phyloP scores from a whole-genome alignment of 139 green algal genomes.

The Microglena sp. region DNA sequence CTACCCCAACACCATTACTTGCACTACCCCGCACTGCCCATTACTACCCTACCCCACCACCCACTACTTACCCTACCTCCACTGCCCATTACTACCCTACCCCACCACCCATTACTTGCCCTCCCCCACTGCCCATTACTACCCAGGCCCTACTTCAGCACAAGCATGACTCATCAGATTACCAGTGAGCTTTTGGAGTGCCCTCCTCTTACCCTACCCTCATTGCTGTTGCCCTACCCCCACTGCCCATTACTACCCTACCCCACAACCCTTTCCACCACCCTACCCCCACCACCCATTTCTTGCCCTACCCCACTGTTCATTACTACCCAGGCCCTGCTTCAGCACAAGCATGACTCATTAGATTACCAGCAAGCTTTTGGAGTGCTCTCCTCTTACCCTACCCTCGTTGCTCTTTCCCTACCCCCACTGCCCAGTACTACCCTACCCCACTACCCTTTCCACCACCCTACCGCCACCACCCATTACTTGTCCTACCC shows the following conservation, averaged over 20 bases:
- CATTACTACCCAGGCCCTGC: conserved; percentile 32
- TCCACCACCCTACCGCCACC: neutral
- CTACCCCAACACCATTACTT: too few relatives aligned
- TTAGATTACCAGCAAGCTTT: conserved; percentile 9
- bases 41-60: neutral
- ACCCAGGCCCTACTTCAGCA: too few relatives aligned
- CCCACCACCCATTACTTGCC: neutral
- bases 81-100: neutral
- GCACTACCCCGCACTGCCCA: too few relatives aligned
- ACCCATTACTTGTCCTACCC: too few relatives aligned
- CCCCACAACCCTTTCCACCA: neutral
- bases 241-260: neutral
- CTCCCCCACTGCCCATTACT: too few relatives aligned
- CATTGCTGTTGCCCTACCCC: too few relatives aligned
- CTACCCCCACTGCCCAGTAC: neutral
- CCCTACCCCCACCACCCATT: neutral
- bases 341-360: conserved; percentile 12
- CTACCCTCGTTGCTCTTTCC: too few relatives aligned
- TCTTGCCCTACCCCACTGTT: too few relatives aligned
- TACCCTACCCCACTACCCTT: neutral
- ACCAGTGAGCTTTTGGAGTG: neutral
- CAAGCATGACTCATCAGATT: too few relatives aligned
- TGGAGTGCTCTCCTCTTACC: conserved; percentile 11
- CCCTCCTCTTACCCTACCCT: too few relatives aligned
- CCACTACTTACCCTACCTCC: too few relatives aligned